These are phyloP conservation scores for Straminergon stramineum DNA, from an alignment of 225 moss, liverwort and hornwort genomes.

Conservation along the genomic window DNA sequence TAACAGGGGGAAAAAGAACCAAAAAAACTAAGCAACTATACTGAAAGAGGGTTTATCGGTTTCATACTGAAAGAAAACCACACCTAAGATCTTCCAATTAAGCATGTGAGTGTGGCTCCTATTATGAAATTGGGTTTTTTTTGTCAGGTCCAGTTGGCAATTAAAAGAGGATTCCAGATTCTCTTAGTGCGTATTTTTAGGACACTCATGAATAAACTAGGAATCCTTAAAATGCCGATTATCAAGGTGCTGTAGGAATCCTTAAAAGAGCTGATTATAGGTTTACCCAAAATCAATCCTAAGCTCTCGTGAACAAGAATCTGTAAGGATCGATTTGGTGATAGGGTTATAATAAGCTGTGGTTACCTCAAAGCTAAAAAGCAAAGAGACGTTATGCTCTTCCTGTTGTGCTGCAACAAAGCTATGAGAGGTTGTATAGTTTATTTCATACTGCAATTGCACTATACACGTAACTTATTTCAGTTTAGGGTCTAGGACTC, in stretches of 20 bases:
- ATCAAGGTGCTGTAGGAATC: neutral
- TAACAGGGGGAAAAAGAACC: accelerated
- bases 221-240: neutral
- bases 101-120: neutral
- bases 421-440: neutral
- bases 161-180: neutral
- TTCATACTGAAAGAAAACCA: neutral
- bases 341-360: neutral
- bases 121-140: neutral
- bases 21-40: neutral
- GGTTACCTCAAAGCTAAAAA: neutral
- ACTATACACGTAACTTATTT: neutral
- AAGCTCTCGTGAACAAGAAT: neutral
- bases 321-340: neutral
- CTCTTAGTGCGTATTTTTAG: neutral
- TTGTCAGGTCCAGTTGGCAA: too few species aligned
- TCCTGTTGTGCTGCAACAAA: neutral
- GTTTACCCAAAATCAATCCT: neutral
- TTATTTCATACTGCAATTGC: neutral
- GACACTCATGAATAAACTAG: neutral
- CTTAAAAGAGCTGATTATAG: neutral
- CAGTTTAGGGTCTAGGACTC: neutral
- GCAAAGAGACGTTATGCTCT: neutral
- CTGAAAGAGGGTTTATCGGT: neutral
- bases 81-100: neutral